Evolutionary conservation across 371 early-diverging fungal genomes (phyloP), one percentile per base, ranked within the genome.

Genomic region (Dinochytrium kinnereticum): DNA sequence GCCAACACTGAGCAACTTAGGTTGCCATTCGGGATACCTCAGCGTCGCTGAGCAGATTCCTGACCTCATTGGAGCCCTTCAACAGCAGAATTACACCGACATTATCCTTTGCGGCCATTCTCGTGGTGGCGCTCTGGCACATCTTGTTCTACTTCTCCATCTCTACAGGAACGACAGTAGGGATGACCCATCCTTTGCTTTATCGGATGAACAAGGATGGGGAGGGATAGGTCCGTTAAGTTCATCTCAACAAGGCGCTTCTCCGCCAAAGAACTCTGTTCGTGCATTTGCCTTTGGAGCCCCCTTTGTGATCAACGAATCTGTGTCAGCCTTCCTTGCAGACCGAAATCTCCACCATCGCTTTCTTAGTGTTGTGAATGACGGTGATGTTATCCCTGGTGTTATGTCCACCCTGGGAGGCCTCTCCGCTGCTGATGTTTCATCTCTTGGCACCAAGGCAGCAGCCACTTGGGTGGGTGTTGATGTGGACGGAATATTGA

Each of bases 351-450:
- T 75, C 3, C 75, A 75, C 38, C 66, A 57, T 39, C 75, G 75
- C 0, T 75, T 75, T 44, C 65, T 75, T 36, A 70, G 31, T 49
- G 67, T 75, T 13, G 75, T 75, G 7, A 75, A 75, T 31, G 75
- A 75, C 28, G 75, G 75, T 0, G 75, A 75, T 40, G 71, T 75
- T 19, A 70, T 75, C 44, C 75, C 75, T 24, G 75, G 75, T 21
- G 75, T 67, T 34, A 75, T 75, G 75, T 70, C 71, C 36, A 75
- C 71, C 40, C n/a, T 75, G n/a, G 75, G 75, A 10, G 75, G 75
- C 5, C 68, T 75, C 1, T 75, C 75, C 1, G 70, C 71, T 0
- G 61, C 70, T 13, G 71, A 70, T 0, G 30, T 75, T 17, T 55
- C 75, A 1, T 21, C 67, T 2, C 51, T 70, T 39, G 69, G 70